Evolutionary conservation across 225 moss, liverwort and hornwort species (phyloP), one percentile per base, ranked within the genome.

Genomic region (Climacium dendroides): DNA sequence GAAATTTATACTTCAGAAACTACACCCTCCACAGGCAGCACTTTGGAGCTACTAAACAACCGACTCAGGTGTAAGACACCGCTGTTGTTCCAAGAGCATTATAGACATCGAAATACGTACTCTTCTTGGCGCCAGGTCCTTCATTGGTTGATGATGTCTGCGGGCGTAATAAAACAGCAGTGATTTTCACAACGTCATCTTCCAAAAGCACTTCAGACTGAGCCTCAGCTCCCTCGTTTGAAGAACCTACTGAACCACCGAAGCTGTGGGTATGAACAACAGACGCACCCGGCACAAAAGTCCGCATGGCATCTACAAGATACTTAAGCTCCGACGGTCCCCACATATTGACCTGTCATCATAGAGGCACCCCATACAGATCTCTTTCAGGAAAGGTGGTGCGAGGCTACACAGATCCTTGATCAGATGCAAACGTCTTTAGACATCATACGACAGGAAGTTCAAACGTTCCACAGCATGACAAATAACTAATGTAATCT

Each of bases 231-330:
- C 87, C 75, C 58, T 81, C 89, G 17, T 55, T 89, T 50, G 71
- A 80, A 85, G 76, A 88, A 85, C 89, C 53, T 52, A 19, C 62
- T 80, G 87, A 88, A 78, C 88, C 87, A 81, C 96, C 96, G 85
- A 99, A 99, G 89, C 96, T 99, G 80, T 94, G 97, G 52, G 97
- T 94, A 88, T 99, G 96, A 69, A 97, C 94, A 79, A 97, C 89
- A 54, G 99, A 99, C 57, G 99, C 96, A 82, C 90, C 92, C 19
- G 99, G 99, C 75, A 99, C 96, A 86, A 99, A 99, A 83, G 99
- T 99, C 32, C 99, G 95, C 99, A 99, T 99, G 73, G 99, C 99
- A 94, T 97, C 95, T 58, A 97, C 96, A 86, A 99, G 91, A 74
- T 94, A 92, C 62, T 97, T 96, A 45, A 99, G 92, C 79, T 96